phyloP scores from a whole-genome alignment of 2,329 filamentous ascomycete species.

The Pseudophaeomoniella oleicola region DNA sequence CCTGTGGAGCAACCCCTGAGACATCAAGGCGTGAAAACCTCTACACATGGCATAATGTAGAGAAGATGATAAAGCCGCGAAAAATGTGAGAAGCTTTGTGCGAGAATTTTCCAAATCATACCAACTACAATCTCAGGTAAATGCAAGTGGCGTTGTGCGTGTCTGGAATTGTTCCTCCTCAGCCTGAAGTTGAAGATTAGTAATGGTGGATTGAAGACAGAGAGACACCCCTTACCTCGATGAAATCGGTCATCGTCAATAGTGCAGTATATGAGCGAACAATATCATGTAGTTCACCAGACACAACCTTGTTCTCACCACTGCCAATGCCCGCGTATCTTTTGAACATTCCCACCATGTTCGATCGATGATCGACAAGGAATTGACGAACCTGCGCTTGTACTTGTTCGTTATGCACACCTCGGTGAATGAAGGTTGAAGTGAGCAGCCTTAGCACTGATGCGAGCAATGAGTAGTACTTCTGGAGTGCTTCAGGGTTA shows the following conservation, averaged over 20 bases:
- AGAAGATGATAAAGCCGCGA: no score
- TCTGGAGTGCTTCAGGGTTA: conserved; percentile 55
- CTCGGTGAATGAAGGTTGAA: conserved; percentile 66
- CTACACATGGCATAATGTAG: no score
- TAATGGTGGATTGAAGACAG: background rate
- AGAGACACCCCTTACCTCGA: conserved; percentile 58
- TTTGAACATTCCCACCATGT: conserved; percentile 83
- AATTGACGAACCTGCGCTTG: conserved; percentile 66
- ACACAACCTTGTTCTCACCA: conserved; percentile 37
- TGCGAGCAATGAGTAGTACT: conserved; percentile 73
- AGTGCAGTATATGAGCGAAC: conserved; percentile 76
- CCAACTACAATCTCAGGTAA: no score
- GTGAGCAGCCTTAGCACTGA: conserved; percentile 69
- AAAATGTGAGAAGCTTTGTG: no score
- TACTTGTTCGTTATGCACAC: conserved; percentile 60
- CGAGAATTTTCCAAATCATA: no score
- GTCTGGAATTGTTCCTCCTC: background rate
- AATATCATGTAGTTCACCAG: conserved; percentile 56
- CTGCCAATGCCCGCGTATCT: conserved; percentile 63
- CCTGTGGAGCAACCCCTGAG: no score
- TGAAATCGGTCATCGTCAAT: conserved; percentile 67
- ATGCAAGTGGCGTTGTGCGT: background rate
- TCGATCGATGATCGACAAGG: conserved; percentile 64
- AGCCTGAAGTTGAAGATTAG: conserved; percentile 4
- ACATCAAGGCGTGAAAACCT: no score